Conservation (phyloP, 176 grass and related monocot species). For the Oryza rufipogon region DNA sequence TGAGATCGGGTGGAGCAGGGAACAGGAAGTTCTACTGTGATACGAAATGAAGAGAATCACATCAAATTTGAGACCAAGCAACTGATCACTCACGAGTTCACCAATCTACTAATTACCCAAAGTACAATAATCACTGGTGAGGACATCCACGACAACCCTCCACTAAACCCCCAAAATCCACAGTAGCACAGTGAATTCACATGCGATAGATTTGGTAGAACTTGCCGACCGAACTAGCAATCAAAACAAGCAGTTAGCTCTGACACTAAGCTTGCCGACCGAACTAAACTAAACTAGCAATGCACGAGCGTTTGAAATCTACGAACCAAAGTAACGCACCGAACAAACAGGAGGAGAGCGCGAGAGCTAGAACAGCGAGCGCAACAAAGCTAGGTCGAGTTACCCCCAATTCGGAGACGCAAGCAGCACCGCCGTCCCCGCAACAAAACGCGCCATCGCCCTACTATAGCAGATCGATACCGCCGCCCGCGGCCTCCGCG, state of each 20-base stretch:
- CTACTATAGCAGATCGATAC: not conserved
- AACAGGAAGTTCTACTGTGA: not conserved
- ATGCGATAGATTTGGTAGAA: not conserved
- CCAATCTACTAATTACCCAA: not conserved
- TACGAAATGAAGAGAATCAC: not conserved
- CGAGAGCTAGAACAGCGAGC: not conserved
- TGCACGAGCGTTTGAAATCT: not conserved
- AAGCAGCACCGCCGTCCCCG: not conserved
- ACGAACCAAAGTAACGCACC: not conserved
- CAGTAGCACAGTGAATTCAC: not conserved
- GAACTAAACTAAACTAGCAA: not conserved
- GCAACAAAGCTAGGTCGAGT: conserved; percentile 31
- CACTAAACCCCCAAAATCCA: conserved; percentile 24
- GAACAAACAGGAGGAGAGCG: not conserved
- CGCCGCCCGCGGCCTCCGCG: too few relatives aligned
- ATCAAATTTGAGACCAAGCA: not conserved
- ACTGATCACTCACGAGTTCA: not conserved
- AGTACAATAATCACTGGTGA: not conserved
- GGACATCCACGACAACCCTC: not conserved
- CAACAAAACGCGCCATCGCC: not conserved
- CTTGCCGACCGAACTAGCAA: not conserved
- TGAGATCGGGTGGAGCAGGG: not conserved
- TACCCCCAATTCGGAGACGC: not conserved
- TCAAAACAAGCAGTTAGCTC: not conserved
- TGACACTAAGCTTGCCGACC: not conserved